phyloP scores from a whole-genome alignment of 2,329 filamentous ascomycete species.

The Pseudogymnoascus sp. region DNA sequence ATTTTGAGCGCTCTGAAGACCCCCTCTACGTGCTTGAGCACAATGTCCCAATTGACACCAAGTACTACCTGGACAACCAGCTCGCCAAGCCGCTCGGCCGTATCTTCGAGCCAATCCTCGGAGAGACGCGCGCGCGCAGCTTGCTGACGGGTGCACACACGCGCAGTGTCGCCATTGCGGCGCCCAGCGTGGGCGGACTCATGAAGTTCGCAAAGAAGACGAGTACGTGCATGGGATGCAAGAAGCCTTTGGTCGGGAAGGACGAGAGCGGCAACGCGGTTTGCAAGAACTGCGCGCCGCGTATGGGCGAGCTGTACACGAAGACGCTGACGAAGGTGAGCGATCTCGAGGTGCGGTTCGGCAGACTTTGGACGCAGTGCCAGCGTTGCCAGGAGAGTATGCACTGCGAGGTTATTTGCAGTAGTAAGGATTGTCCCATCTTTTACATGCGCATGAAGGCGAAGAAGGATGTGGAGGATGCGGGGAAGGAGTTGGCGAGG shows the following conservation, averaged over 20 bases:
- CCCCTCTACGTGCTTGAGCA: slow-evolving; percentile 95
- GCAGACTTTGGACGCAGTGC: slow-evolving; percentile 93
- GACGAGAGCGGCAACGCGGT: slow-evolving; percentile 79
- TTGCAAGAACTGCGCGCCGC: slow-evolving; percentile 74
- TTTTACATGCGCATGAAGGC: slow-evolving; percentile 99
- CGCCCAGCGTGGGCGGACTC: slow-evolving; percentile 80
- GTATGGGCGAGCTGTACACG: slow-evolving; percentile 87
- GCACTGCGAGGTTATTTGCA: slow-evolving; percentile 97
- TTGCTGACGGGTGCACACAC: slow-evolving; percentile 91
- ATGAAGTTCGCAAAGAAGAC: slow-evolving; percentile 99
- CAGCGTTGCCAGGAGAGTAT: slow-evolving; percentile 96
- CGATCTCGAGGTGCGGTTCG: slow-evolving; percentile 88
- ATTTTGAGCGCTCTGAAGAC: slow-evolving; percentile 95
- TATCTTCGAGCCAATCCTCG: slow-evolving; percentile 96
- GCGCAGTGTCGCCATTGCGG: slow-evolving; percentile 85
- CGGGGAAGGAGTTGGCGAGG: slow-evolving; percentile 76
- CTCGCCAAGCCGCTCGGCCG: slow-evolving; percentile 86
- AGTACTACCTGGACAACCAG: slow-evolving; percentile 98
- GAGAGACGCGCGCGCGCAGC: slow-evolving; percentile 80
- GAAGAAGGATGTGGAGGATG: slow-evolving; percentile 96
- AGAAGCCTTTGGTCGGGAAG: slow-evolving; percentile 79
- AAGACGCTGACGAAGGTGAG: slow-evolving; percentile 82
- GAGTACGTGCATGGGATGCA: slow-evolving; percentile 97
- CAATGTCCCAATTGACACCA: slow-evolving; percentile 95
- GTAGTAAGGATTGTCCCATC: slow-evolving; percentile 91